A percentile compares a stretch with the other conserved stretches of the same genome.
Conservation (phyloP, 2,329 filamentous ascomycete species). For the Apiospora malaysiana region DNA sequence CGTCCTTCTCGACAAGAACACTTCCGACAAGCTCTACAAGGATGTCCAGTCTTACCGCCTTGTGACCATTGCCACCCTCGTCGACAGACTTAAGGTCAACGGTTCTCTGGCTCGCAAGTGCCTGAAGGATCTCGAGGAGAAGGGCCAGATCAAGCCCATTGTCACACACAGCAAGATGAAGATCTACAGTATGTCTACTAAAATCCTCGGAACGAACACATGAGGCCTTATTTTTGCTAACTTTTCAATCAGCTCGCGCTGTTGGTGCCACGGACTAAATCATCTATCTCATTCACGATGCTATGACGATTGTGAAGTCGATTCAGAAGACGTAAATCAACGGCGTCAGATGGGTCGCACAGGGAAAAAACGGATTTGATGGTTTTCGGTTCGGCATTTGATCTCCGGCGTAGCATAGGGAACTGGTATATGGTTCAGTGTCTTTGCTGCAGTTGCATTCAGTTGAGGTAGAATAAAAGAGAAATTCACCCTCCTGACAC, state of each 20-base stretch:
- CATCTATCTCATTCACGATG: constrained; percentile 39
- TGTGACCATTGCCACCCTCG: constrained; percentile 96
- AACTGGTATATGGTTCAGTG: constrained; percentile 39
- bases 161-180: constrained; percentile 96
- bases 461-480: constrained; percentile 23
- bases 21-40: constrained; percentile 98
- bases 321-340: constrained; percentile 33
- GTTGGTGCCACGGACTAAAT: constrained; percentile 42
- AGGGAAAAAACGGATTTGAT: constrained; percentile 37
- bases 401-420: constrained; percentile 44
- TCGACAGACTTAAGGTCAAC: constrained; percentile 99
- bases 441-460: constrained; percentile 35
- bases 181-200: constrained; percentile 80
- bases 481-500: constrained; percentile 12
- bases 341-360: constrained; percentile 37
- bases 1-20: constrained; percentile 98
- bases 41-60: constrained; percentile 99
- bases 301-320: constrained; percentile 39
- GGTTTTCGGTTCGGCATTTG: constrained; percentile 40
- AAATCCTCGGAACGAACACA: not conserved
- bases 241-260: constrained; percentile 37
- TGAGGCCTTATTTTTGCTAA: constrained; percentile 4
- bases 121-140: constrained; percentile 93
- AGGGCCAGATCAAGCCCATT: constrained; percentile 97
- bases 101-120: constrained; percentile 92